Evolutionary conservation across 495 filamentous ascomycete species (phyloP).

Genomic region (Astrocystis sublimbata): DNA sequence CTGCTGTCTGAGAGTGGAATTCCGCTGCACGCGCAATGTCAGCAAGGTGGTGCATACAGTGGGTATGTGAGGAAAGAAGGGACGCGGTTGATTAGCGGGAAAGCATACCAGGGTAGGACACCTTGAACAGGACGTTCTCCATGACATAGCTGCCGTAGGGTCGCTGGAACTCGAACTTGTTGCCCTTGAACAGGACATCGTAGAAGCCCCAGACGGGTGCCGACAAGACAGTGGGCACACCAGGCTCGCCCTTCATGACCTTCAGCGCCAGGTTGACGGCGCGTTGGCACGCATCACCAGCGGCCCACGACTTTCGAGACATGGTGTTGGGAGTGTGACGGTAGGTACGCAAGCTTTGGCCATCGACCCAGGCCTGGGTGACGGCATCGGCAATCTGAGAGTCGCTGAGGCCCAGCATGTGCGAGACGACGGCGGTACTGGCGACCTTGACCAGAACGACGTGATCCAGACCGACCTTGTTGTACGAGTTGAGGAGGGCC

Average conservation of each 20-base stretch:
- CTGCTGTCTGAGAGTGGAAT: slow-evolving; percentile 98
- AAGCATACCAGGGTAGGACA: slow-evolving; percentile 84
- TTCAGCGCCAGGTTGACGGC: slow-evolving; percentile 94
- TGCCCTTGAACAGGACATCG: slow-evolving; percentile 93
- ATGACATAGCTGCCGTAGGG: slow-evolving; percentile 98
- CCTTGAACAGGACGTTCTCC: slow-evolving; percentile 99
- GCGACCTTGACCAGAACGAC: slow-evolving; percentile 98
- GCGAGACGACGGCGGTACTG: slow-evolving; percentile 87
- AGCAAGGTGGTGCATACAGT: background rate
- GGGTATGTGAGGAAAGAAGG: background rate
- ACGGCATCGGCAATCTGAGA: slow-evolving; percentile 92
- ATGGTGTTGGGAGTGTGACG: slow-evolving; percentile 97
- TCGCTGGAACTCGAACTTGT: slow-evolving; percentile 93
- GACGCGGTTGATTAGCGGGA: background rate
- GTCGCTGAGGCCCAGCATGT: slow-evolving; percentile 88
- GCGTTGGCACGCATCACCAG: slow-evolving; percentile 94
- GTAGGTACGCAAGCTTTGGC: slow-evolving; percentile 94
- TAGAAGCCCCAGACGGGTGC: slow-evolving; percentile 98
- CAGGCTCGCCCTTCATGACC: slow-evolving; percentile 87
- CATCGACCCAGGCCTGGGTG: slow-evolving; percentile 96
- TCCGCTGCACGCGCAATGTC: slow-evolving; percentile 60
- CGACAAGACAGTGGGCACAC: slow-evolving; percentile 87
- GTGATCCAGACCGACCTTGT: slow-evolving; percentile 97
- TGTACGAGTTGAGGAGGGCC: slow-evolving; percentile 95
- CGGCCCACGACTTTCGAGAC: slow-evolving; percentile 98